Conservation (phyloP, 2,329 filamentous ascomycete species). For the Botryotinia convoluta region DNA sequence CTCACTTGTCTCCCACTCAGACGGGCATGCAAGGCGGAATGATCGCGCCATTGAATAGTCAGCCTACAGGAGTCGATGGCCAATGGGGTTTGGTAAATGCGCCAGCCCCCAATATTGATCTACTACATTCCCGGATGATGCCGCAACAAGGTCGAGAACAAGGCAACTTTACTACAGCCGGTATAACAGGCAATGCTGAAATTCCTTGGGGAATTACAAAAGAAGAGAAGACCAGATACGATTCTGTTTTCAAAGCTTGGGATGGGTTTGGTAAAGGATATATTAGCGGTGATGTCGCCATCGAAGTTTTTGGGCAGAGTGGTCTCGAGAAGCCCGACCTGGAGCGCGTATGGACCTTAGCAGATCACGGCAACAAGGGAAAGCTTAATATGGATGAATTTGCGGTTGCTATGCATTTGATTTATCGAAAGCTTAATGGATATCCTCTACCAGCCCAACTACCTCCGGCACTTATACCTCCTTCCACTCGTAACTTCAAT, state of each 20-base stretch:
- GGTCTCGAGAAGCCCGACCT: conserved; percentile 87
- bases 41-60: conserved; percentile 72
- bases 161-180: conserved; percentile 77
- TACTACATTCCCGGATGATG: conserved; percentile 93
- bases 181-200: conserved; percentile 87
- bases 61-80: conserved; percentile 87
- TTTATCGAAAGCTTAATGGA: conserved; percentile 94
- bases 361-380: conserved; percentile 91
- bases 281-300: conserved; percentile 86
- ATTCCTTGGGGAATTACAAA: conserved; percentile 99
- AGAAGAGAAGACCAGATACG: conserved; percentile 96
- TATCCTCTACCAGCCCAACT: conserved; percentile 87
- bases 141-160: conserved; percentile 88
- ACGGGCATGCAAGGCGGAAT: conserved; percentile 57
- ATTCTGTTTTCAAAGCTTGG: conserved; percentile 93
- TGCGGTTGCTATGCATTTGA: conserved; percentile 97
- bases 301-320: conserved; percentile 96
- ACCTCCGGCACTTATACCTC: conserved; percentile 88
- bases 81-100: conserved; percentile 99
- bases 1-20: conserved; percentile 57
- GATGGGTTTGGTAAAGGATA: conserved; percentile 91
- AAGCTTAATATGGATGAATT: conserved; percentile 96
- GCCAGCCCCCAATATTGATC: conserved; percentile 90
- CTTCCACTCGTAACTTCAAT: conserved; percentile 89
- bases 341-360: conserved; percentile 90